phyloP scores from a whole-genome alignment of 352 stramenopile genomes.

The Globisporangium radiosum region DNA sequence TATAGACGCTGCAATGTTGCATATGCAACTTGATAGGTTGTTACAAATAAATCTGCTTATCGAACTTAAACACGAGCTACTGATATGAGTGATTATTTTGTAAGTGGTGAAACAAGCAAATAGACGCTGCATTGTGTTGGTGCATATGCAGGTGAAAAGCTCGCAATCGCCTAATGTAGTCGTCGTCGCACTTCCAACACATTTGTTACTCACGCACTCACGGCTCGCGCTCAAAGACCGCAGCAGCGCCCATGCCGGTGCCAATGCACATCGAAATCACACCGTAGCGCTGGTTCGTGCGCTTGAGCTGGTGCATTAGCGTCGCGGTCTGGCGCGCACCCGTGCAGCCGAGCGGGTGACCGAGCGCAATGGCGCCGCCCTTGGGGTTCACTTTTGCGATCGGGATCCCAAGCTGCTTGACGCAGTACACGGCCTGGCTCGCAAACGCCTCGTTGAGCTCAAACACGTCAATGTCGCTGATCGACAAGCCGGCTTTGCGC shows the following conservation, averaged over 20 bases:
- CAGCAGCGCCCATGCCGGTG: conserved; percentile 91
- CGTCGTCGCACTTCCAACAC: no score
- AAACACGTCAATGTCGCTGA: conserved; percentile 85
- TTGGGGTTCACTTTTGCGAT: conserved; percentile 88
- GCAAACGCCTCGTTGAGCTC: conserved; percentile 93
- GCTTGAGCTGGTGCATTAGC: conserved; percentile 89
- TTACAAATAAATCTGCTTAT: not conserved
- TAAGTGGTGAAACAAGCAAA: not conserved
- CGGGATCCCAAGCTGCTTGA: conserved; percentile 72
- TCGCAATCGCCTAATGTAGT: no score
- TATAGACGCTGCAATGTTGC: no score
- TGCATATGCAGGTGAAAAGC: not conserved
- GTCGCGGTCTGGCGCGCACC: conserved; percentile 88
- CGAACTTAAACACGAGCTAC: no score
- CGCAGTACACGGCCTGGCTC: conserved; percentile 79
- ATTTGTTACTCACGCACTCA: conserved; percentile 6
- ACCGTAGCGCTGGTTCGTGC: conserved; percentile 75
- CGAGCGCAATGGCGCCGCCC: conserved; percentile 84
- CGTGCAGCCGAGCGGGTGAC: conserved; percentile 88
- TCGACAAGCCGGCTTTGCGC: conserved; percentile 53
- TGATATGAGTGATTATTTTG: not conserved
- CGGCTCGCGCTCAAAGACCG: conserved; percentile 84
- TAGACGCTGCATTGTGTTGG: no score
- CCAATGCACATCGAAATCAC: conserved; percentile 95
- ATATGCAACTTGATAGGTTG: not conserved